Evolutionary conservation across 1,284 basidiomycete genomes (phyloP), one percentile per base, ranked within the genome.

Genomic region (Ustanciosporium gigantosporum): DNA sequence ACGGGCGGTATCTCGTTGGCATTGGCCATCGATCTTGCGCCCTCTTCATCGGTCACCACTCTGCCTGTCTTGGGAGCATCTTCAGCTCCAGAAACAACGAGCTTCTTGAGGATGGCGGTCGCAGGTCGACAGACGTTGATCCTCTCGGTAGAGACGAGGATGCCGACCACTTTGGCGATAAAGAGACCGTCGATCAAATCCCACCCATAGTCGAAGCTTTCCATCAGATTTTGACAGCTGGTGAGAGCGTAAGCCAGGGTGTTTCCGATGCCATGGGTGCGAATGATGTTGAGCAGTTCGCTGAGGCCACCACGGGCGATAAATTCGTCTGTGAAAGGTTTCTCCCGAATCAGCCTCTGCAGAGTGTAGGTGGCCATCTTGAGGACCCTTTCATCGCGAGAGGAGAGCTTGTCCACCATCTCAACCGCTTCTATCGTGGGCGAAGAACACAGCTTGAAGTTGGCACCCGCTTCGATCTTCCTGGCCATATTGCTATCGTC

Each of bases 91-190:
- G 67, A 68, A 6, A 74, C 46, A 20, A 92, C 89, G 16, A 93
- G 83, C 66, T 87, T 87, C 80, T 90, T 89, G 52, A 94, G 82
- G 50, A 94, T 92, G 35, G 89, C 87, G n/a, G 91, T 95, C 1
- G 93, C 91, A 11, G 93, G 93, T n/a, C 93, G 86, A 67, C 90
- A 90, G 60, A 97, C 88, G 66, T 98, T 98, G 81, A 93, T 73
- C 20, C 71, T 52, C 40, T 73, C 71, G 27, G 66, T 55, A 1
- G 44, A 37, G 1, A 56, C 86, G 31, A 95, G 83, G 55, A 93
- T 88, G 62, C 86, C 83, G 20, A 94, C 89, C 32, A 95, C 73
- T 70, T 83, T 84, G 66, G 84, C 82, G 49, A 92, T 88, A 77
- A 94, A 90, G 13, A 78, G 77, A 41, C 85, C 82, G 61, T 86